phyloP scores from a whole-genome alignment of 495 filamentous ascomycete species.

The Saxophila tyrrhenica region DNA sequence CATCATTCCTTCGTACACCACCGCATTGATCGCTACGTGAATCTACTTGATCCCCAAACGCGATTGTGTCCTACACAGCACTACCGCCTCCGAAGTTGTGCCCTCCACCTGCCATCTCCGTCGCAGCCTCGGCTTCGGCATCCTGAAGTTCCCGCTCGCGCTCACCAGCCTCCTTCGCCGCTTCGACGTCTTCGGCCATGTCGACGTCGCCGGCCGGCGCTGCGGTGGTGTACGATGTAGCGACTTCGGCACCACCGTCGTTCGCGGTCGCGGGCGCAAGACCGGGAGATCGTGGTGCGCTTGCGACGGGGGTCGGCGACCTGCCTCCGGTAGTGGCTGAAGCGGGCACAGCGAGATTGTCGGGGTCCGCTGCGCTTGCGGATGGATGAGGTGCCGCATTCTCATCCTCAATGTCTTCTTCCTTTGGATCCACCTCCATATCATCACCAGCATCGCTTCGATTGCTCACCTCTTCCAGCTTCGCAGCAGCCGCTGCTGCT shows the following conservation, averaged over 20 bases:
- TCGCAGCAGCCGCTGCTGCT: neutral
- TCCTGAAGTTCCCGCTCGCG: conserved; percentile 24
- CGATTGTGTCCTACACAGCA: neutral
- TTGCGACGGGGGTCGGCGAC: neutral
- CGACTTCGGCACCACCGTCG: neutral
- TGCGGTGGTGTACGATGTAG: too few relatives aligned
- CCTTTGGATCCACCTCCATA: conserved; percentile 46
- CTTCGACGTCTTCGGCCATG: conserved; percentile 28
- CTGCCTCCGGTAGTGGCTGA: too few relatives aligned
- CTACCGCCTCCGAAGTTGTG: conserved; percentile 5
- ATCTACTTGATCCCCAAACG: neutral
- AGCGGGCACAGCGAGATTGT: too few relatives aligned
- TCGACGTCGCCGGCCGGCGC: conserved; percentile 24
- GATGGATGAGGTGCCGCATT: neutral
- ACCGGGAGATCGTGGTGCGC: neutral
- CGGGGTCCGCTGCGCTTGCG: too few relatives aligned
- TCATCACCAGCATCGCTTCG: conserved; percentile 32
- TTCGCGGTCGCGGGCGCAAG: neutral
- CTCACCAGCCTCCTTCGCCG: conserved; percentile 29
- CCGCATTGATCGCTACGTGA: too few relatives aligned
- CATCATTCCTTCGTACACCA: too few relatives aligned
- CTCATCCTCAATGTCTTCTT: conserved; percentile 2
- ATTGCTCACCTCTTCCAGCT: conserved; percentile 25
- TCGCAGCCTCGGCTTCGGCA: conserved; percentile 24
- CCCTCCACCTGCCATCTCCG: conserved; percentile 20